Evolutionary conservation across 2,329 filamentous ascomycete species (phyloP).

Genomic region (Penicillium sp.): DNA sequence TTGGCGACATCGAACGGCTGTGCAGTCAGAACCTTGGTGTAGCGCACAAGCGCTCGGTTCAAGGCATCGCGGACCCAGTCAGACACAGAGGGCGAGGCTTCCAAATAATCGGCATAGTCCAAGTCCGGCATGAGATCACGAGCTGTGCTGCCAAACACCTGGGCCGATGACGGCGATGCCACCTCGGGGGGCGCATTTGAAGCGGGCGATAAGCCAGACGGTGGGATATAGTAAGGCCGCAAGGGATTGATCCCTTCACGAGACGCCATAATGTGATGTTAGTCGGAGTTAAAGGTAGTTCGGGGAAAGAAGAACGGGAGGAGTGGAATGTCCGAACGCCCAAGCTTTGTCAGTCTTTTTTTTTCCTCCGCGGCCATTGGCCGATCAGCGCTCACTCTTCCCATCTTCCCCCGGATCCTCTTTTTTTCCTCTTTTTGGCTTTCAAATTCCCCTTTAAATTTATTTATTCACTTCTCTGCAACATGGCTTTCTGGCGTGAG

Average conservation of each 20-base stretch:
- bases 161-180: constrained; percentile 43
- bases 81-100: constrained; percentile 70
- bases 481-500: constrained; percentile 37
- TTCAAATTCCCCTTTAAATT: constrained; percentile 4
- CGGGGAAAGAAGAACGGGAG: constrained; percentile 18
- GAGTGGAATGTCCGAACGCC: constrained; percentile 18
- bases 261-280: constrained; percentile 43
- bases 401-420: constrained; percentile 23
- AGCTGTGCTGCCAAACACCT: constrained; percentile 61
- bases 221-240: constrained; percentile 62
- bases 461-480: constrained; percentile 7
- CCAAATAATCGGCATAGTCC: constrained; percentile 87
- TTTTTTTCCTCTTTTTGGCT: constrained; percentile 17
- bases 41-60: constrained; percentile 87
- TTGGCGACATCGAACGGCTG: constrained; percentile 98
- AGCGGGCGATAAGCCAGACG: constrained; percentile 57
- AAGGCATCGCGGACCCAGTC: constrained; percentile 73
- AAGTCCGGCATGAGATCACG: constrained; percentile 85
- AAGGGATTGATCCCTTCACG: constrained; percentile 58
- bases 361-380: constrained; percentile 26
- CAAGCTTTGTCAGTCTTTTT: constrained; percentile 26
- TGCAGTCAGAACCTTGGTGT: constrained; percentile 80
- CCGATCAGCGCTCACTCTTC: constrained; percentile 11
- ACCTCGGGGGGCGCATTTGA: constrained; percentile 33
- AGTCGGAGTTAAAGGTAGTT: constrained; percentile 15